Base-by-base conservation (phyloP, 2,329 filamentous ascomycete genomes). In the Calonectria multiphialidica region DNA sequence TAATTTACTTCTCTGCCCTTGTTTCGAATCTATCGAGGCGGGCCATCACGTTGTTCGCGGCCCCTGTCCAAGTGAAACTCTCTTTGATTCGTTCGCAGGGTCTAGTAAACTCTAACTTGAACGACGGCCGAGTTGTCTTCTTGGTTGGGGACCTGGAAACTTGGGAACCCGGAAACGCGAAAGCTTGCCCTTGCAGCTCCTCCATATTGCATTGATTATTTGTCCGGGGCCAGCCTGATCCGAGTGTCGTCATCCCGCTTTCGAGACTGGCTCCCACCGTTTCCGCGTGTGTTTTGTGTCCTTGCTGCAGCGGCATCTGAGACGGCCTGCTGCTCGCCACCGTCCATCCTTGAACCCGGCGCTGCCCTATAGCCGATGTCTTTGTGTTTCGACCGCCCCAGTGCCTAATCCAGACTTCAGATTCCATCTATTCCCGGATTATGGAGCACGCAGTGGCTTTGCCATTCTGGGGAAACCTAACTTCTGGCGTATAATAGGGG, bases 381-480 rank as follows among this genome's bases (percentile, higher is more conserved):
- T 50, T 15, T 21, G 16, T 23, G 35, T 16, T 40, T 28, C 35
- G 33, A 25, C 35, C 13, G 33, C 33, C 33, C 49, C 9, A 18
- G 25, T 13, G 13, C 35, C 35, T 5, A 47, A 21, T 23, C n/a
- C 44, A 47, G n/a, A 10, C n/a, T 47, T 47, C 21, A n/a, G 53
- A 37, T 37, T 40, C 53, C 35, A 37, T 40, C 33, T 59, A 59
- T 37, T 37, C 21, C 33, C 33, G 35, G 35, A 15, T 40, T 12
- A 59, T 23, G 12, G 15, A n/a, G 28, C 13, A 13, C 13, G 2
- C 13, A 23, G 53, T 40, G 15, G 53, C 35, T 33, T 18, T 59
- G 53, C 53, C 53, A 59, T 37, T 59, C 53, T 59, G 53, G 53
- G 53, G 53, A 59, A 59, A 37, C 53, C 53, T 59, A 59, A 59